Conservation (phyloP, 768 basidiomycete species). For the Paxillus rubicundulus region DNA sequence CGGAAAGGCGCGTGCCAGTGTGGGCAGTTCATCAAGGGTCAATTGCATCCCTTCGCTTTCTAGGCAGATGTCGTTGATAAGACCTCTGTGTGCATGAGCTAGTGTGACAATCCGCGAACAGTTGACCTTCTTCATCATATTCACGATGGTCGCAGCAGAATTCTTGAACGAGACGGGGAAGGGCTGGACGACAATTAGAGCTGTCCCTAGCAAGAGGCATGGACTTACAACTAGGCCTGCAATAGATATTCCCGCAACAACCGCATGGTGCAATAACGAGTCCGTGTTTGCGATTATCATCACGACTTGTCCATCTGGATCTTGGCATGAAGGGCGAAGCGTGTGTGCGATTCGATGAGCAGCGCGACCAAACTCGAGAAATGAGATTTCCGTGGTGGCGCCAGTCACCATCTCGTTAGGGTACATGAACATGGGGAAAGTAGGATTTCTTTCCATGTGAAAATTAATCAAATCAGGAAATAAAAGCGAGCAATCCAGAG, state of each 20-base stretch:
- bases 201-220: neutral
- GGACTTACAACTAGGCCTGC: neutral
- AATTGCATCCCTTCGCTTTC: neutral
- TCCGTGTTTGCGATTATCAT: slow-evolving; percentile 22
- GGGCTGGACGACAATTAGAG: neutral
- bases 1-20: slow-evolving; percentile 29
- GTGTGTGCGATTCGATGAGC: slow-evolving; percentile 9
- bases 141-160: slow-evolving; percentile 34
- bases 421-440: slow-evolving; percentile 6
- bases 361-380: neutral
- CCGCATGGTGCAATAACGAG: too few relatives aligned
- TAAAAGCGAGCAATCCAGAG: neutral
- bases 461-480: slow-evolving; percentile 7
- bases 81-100: neutral
- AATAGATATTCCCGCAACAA: too few relatives aligned
- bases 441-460: slow-evolving; percentile 12
- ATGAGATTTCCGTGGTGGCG: slow-evolving; percentile 7
- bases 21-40: neutral
- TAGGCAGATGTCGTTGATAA: neutral
- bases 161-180: slow-evolving; percentile 36
- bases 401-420: slow-evolving; percentile 7
- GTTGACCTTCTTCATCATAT: slow-evolving; percentile 1
- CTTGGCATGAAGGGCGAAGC: slow-evolving; percentile 8
- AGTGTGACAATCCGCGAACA: slow-evolving; percentile 1
- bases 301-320: slow-evolving; percentile 19